Percentiles rank a stretch among this genome's conserved stretches.
These are phyloP conservation scores for Cladophialophora carrionii DNA, from an alignment of 2,329 filamentous ascomycete genomes.

Conservation along the genomic window DNA sequence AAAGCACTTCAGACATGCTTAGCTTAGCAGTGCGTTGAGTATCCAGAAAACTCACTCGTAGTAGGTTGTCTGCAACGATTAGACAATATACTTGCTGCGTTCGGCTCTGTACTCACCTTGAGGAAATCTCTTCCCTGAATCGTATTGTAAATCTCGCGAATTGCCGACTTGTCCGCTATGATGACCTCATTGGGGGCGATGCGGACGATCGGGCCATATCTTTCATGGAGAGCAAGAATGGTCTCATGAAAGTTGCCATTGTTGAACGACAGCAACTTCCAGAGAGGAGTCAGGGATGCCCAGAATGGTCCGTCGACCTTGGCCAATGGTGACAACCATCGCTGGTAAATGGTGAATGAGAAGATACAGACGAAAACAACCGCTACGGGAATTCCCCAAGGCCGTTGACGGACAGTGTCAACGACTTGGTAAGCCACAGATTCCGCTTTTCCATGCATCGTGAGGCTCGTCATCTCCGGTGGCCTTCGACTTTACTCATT, in stretches of 20 bases:
- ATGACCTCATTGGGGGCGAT: slow-evolving; percentile 13
- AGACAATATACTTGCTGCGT: background rate
- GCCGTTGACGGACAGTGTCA: background rate
- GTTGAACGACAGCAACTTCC: slow-evolving; percentile 15
- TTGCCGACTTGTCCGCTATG: background rate
- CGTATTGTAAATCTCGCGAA: background rate
- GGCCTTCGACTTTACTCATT: background rate
- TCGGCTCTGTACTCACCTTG: background rate
- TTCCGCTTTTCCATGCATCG: background rate
- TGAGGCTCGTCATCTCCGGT: background rate
- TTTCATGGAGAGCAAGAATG: slow-evolving; percentile 12
- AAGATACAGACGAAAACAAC: background rate
- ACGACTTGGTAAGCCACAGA: background rate
- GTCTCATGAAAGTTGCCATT: slow-evolving; percentile 17
- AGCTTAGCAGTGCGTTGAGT: background rate
- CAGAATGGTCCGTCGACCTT: background rate
- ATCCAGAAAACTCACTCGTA: background rate
- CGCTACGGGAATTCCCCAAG: background rate
- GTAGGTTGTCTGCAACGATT: background rate
- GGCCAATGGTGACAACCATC: background rate
- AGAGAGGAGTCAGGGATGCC: slow-evolving; percentile 19
- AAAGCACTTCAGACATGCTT: slow-evolving; percentile 8
- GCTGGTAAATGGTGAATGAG: background rate
- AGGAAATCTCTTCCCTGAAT: background rate
- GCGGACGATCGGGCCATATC: slow-evolving; percentile 12